phyloP scores from a whole-genome alignment of 2,329 filamentous ascomycete genomes.

The Tolypocladium inflatum region DNA sequence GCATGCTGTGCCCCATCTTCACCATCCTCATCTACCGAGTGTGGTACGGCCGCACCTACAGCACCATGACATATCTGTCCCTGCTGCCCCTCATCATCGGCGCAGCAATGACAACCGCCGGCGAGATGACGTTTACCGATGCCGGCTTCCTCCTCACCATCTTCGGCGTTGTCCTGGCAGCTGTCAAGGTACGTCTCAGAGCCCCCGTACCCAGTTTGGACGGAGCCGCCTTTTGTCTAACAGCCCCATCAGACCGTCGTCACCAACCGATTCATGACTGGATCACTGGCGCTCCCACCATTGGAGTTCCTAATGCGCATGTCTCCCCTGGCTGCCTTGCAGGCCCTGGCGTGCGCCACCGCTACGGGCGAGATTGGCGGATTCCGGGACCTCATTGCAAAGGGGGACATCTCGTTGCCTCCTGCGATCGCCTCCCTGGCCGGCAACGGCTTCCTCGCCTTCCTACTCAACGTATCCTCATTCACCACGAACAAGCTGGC shows the following conservation, averaged over 20 bases:
- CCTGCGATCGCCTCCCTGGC: constrained; percentile 31
- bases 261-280: constrained; percentile 56
- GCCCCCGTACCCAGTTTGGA: no score
- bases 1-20: constrained; percentile 52
- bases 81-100: constrained; percentile 52
- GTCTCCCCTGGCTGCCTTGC: constrained; percentile 49
- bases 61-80: constrained; percentile 46
- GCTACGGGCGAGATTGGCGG: constrained; percentile 41
- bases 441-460: constrained; percentile 44
- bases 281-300: constrained; percentile 44
- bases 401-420: constrained; percentile 23
- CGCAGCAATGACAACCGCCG: constrained; percentile 49
- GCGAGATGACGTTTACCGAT: constrained; percentile 53
- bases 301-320: constrained; percentile 54
- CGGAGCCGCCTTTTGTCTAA: constrained; percentile 7
- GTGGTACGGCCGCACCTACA: constrained; percentile 45
- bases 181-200: constrained; percentile 35
- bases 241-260: constrained; percentile 38
- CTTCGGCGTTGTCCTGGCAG: constrained; percentile 43
- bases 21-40: constrained; percentile 52
- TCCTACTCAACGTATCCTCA: constrained; percentile 45
- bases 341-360: constrained; percentile 42
- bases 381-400: constrained; percentile 26
- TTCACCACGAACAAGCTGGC: constrained; percentile 50
- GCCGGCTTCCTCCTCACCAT: constrained; percentile 46